Percentiles rank a stretch among this genome's conserved stretches.
Evolutionary conservation across 768 basidiomycete species (phyloP).

Genomic region (Auricularia heimuer): DNA sequence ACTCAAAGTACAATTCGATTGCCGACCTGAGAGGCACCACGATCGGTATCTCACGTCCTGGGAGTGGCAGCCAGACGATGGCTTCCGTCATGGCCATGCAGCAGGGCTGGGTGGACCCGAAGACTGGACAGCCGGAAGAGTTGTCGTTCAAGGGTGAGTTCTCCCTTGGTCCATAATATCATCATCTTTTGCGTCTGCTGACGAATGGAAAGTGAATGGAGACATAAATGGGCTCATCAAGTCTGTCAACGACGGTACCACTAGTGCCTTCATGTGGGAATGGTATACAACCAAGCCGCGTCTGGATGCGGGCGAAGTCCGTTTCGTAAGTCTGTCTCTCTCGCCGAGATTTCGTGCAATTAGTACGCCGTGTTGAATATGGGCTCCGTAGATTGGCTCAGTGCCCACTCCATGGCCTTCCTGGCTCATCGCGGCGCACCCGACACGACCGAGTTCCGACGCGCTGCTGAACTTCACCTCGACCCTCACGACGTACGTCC

Average conservation of each 20-base stretch:
- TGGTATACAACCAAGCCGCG: slow-evolving; percentile 83
- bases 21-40: slow-evolving; percentile 69
- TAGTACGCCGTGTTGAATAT: no score
- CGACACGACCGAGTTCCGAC: slow-evolving; percentile 45
- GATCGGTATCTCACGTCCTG: slow-evolving; percentile 81
- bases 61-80: slow-evolving; percentile 92
- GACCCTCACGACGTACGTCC: slow-evolving; percentile 54
- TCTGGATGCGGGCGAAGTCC: slow-evolving; percentile 65
- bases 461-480: slow-evolving; percentile 51
- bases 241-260: slow-evolving; percentile 81
- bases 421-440: slow-evolving; percentile 88
- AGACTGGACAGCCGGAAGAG: slow-evolving; percentile 17
- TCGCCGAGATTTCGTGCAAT: no score
- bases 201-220: slow-evolving; percentile 49
- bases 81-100: slow-evolving; percentile 89
- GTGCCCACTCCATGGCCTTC: slow-evolving; percentile 95
- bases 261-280: slow-evolving; percentile 92
- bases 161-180: background rate
- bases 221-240: slow-evolving; percentile 72
- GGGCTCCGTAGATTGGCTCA: slow-evolving; percentile 54
- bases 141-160: slow-evolving; percentile 61
- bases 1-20: slow-evolving; percentile 60
- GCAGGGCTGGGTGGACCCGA: slow-evolving; percentile 60
- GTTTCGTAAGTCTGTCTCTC: slow-evolving; percentile 52
- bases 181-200: background rate